A percentile compares a stretch with the other conserved stretches of the same genome.
phyloP scores from a whole-genome alignment of 2,329 filamentous ascomycete species.

The Alternaria gaisen region DNA sequence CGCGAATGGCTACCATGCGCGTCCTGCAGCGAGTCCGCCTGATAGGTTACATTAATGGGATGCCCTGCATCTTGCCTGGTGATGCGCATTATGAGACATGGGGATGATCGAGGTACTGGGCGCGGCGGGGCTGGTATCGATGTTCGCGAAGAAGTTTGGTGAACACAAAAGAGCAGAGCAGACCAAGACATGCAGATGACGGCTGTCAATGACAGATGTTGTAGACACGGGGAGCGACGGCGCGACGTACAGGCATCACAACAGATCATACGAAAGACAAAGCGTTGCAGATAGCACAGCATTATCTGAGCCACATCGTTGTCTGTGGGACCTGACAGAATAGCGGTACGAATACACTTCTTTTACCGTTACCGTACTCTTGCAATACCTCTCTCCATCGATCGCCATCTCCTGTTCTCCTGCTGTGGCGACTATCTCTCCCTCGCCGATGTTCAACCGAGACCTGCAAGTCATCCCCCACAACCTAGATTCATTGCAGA shows the following conservation, averaged over 20 bases:
- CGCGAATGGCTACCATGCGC: constrained; percentile 2
- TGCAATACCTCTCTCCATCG: neutral
- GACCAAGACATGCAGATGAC: constrained; percentile 29
- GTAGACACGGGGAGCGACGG: neutral
- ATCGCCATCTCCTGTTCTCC: neutral
- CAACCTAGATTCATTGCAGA: neutral
- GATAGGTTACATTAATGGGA: constrained; percentile 39
- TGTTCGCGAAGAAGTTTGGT: neutral
- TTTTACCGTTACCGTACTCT: neutral
- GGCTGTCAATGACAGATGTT: constrained; percentile 28
- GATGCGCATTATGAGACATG: constrained; percentile 12
- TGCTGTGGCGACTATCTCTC: neutral
- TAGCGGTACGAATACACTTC: neutral
- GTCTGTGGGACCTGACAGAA: neutral
- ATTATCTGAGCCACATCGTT: neutral
- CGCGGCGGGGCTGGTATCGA: constrained; percentile 6
- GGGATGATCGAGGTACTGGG: constrained; percentile 11
- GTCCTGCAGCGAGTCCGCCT: constrained; percentile 21
- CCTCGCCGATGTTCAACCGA: neutral
- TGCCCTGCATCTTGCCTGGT: constrained; percentile 12
- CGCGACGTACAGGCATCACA: neutral
- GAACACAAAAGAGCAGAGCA: constrained; percentile 5
- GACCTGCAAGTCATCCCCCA: neutral
- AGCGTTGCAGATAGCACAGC: neutral
- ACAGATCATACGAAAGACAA: neutral